These are phyloP conservation scores for Kuraishia capsulata DNA, from an alignment of 805 yeast genomes.

Conservation along the genomic window DNA sequence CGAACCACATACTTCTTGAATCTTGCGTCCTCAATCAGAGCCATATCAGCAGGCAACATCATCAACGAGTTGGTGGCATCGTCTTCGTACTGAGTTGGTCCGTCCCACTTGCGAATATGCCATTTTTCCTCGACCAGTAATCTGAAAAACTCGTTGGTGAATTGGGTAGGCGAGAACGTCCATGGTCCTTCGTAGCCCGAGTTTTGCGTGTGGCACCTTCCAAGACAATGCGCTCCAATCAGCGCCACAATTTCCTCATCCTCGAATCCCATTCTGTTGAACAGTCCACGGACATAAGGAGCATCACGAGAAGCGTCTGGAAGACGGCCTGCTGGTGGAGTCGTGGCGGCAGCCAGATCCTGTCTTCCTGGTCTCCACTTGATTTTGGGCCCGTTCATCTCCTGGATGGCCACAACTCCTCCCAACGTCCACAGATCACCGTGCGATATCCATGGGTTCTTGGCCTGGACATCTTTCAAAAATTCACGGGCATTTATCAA, in stretches of 20 bases:
- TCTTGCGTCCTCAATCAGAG: conserved; percentile 34
- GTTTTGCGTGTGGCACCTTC: conserved; percentile 40
- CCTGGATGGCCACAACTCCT: conserved; percentile 59
- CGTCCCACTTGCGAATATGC: conserved; percentile 50
- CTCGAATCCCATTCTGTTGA: conserved; percentile 36
- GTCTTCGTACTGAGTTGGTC: conserved; percentile 56
- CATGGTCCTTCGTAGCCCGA: conserved; percentile 87
- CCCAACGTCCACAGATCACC: conserved; percentile 69
- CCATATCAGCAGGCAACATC: conserved; percentile 57
- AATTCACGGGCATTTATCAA: conserved; percentile 45
- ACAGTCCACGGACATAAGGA: conserved; percentile 34
- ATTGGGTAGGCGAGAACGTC: conserved; percentile 72
- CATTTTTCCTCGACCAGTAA: conserved; percentile 45
- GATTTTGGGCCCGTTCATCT: conserved; percentile 54
- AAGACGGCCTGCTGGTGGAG: conserved; percentile 40
- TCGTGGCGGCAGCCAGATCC: conserved; percentile 22
- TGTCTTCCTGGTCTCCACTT: conserved; percentile 46
- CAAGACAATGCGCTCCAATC: conserved; percentile 39
- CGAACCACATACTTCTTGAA: conserved; percentile 36
- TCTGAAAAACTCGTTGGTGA: conserved; percentile 67
- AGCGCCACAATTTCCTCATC: conserved; percentile 38
- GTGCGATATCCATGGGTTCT: conserved; percentile 52
- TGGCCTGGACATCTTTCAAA: conserved; percentile 41
- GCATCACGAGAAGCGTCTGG: conserved; percentile 40
- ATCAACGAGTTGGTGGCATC: conserved; percentile 42